Evolutionary conservation across 2,329 filamentous ascomycete species (phyloP), one percentile per base, ranked within the genome.

Genomic region (Fusarium succisae): DNA sequence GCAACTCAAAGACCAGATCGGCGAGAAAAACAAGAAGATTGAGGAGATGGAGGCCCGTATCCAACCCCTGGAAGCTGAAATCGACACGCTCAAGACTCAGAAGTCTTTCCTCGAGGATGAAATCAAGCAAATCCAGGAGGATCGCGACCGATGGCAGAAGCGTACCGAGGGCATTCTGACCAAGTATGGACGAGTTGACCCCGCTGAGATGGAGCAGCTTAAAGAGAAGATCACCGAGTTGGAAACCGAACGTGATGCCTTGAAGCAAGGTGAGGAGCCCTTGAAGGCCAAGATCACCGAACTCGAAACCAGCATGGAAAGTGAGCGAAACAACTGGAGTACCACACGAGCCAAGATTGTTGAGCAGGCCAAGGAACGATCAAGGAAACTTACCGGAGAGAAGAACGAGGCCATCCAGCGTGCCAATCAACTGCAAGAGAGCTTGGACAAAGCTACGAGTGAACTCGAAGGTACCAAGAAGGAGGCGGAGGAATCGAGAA

Each of bases 71-170:
- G 92, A 97, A 80, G 89, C 90, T 60, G 92, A 91, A 70, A 91
- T 98, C 47, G 88, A 91, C 17, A 95, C 97, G 78, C 87, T 98
- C 20, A 94, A 97, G 80, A 94, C 92, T 67, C 90, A 96, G 70
- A 88, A 94, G 72, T 90, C 92, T 69, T 93, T 92, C 74, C 93
- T 95, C 78, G 92, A 97, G 75, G 94, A 94, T 18, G 96, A 98
- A 80, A 90, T 98, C 79, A 94, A 93, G 78, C 89, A 98, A 72
- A 88, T 98, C 15, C 93, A 97, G 75, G 93, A 96, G 78, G 96
- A 98, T 80, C 92, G 96, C 22, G 96, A 98, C 80, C 91, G 94
- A 66, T 98, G 96, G 94, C 95, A 98, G 83, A 96, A 98, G 86
- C 92, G 96, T 30, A 97, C 95, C 4, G 95, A 98, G 80, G 94